Evolutionary conservation across 345 rosid genomes (phyloP), one percentile per base, ranked within the genome.

Genomic region (Salix suchowensis): DNA sequence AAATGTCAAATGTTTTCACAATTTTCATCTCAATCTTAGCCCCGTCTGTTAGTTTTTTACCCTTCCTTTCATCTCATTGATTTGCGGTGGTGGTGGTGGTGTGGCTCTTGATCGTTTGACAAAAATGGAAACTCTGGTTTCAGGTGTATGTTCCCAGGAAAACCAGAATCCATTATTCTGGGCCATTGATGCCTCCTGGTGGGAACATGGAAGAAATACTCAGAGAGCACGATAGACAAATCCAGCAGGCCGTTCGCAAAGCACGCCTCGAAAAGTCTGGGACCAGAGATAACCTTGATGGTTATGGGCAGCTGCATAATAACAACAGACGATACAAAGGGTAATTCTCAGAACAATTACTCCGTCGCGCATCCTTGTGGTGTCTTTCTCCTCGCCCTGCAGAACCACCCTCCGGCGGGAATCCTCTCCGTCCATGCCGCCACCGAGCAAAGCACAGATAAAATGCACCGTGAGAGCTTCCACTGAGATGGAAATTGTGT

Each of bases 181-280:
- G 99, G 78, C 99, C 99, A 10, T 77, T 96, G 89, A 85, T 93
- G 86, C 92, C 98, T 79, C 90, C 91, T 2, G 98, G 97, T 28
- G 95, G 94, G 58, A 93, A 89, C 86, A 89, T 92, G 13, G 97
- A 96, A 10, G 99, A 91, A 21, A 79, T 92, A 79, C 90, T 96
- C 26, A 92, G 84, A 83, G 98, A 93, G 72, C 99, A 96, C 23
- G 99, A 93, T 82, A 89, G 93, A 79, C 96, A 87, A 70, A 92
- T 96, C 81, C 99, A 93, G 80, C 91, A 91, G 64, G 98, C 95
- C 54, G 94, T 96, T 30, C 94, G 97, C 2, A 91, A 89, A 78
- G 88, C 98, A 15, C 92, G 94, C 24, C 71, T 86, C 11, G 96
- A 90, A 66, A 91, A 87, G 76, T 82, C 85, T 4, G 88, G 80